phyloP scores from a whole-genome alignment of 257 asterid genomes.

The Catharanthus roseus region DNA sequence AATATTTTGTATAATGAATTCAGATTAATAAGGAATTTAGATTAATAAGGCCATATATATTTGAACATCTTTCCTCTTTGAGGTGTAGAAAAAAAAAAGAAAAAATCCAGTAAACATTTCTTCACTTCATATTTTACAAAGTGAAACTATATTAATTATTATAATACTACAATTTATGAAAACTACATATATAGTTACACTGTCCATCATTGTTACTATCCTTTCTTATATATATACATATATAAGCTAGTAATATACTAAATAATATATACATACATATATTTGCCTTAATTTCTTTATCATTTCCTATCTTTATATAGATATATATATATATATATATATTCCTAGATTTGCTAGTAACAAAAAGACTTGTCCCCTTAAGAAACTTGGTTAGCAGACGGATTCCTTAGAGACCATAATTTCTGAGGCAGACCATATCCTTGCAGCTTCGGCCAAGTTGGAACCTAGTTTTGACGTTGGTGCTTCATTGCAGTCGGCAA shows the following conservation, averaged over 20 bases:
- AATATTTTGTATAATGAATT: no score
- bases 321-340: not conserved
- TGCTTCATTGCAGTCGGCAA: conserved; percentile 82
- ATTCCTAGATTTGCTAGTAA: not conserved
- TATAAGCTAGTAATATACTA: not conserved
- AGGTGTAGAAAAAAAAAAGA: no score
- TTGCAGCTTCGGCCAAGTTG: conserved; percentile 52
- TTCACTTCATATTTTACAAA: not conserved
- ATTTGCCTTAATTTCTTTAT: no score
- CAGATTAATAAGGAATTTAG: no score
- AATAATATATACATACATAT: no score
- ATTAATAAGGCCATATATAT: no score
- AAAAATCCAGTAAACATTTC: conserved; percentile 4
- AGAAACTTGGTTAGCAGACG: not conserved
- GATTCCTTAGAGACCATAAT: conserved; percentile 40
- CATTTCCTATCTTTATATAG: not conserved
- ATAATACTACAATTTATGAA: no score
- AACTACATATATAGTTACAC: no score
- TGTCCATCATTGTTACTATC: no score
- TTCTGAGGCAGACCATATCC: conserved; percentile 74
- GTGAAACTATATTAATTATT: no score
- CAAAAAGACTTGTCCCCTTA: not conserved
- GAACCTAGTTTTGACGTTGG: conserved; percentile 65
- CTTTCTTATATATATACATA: not conserved
- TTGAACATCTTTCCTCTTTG: no score